These are phyloP conservation scores for Penicillium longicatenatum DNA, from an alignment of 495 filamentous ascomycete genomes.

Conservation along the genomic window DNA sequence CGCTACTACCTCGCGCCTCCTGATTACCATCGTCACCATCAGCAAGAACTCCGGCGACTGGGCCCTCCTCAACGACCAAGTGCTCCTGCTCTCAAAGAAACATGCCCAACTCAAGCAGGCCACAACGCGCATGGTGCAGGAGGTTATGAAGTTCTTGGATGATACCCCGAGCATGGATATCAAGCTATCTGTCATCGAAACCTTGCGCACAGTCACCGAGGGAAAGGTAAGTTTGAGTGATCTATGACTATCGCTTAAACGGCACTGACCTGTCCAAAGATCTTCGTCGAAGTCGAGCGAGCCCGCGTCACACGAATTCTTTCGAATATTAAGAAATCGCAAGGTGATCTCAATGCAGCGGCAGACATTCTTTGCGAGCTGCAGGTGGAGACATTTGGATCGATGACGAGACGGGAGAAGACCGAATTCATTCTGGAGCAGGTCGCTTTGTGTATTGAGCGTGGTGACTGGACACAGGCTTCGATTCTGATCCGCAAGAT, in stretches of 20 bases:
- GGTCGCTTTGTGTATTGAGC: slow-evolving; percentile 92
- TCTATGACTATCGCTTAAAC: neutral
- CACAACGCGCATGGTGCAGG: slow-evolving; percentile 98
- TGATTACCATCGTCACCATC: slow-evolving; percentile 87
- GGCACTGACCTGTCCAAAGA: slow-evolving; percentile 48
- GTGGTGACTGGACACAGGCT: slow-evolving; percentile 93
- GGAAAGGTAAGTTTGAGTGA: slow-evolving; percentile 67
- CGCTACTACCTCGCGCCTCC: slow-evolving; percentile 84
- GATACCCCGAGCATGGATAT: slow-evolving; percentile 75
- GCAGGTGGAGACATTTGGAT: slow-evolving; percentile 98
- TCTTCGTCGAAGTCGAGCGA: slow-evolving; percentile 97
- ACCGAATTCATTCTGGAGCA: slow-evolving; percentile 97
- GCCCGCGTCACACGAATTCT: slow-evolving; percentile 93
- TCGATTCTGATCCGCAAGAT: slow-evolving; percentile 95
- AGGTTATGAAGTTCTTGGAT: slow-evolving; percentile 89
- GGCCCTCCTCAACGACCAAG: slow-evolving; percentile 92
- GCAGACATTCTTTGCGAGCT: slow-evolving; percentile 94
- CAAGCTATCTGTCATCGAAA: slow-evolving; percentile 92
- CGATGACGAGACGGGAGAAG: slow-evolving; percentile 96
- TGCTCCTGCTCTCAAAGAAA: slow-evolving; percentile 95
- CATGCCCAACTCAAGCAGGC: slow-evolving; percentile 99
- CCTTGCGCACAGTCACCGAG: slow-evolving; percentile 92
- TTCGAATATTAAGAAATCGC: slow-evolving; percentile 93
- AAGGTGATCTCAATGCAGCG: slow-evolving; percentile 87
- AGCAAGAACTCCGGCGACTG: slow-evolving; percentile 92